Base-by-base conservation (phyloP, 176 grass and related monocot species). In the Musa itinerans region DNA sequence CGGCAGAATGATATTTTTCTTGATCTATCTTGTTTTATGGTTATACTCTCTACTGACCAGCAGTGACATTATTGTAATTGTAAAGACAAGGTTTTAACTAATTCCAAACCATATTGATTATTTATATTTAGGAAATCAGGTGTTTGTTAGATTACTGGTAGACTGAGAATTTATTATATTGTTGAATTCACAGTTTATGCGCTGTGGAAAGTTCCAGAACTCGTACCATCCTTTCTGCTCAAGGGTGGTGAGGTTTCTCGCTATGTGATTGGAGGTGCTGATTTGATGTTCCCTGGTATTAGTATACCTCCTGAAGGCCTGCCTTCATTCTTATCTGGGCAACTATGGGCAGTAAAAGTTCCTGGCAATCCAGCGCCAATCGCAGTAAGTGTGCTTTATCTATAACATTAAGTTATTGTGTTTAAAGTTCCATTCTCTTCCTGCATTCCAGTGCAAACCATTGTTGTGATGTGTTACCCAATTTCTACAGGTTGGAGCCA, bases 231-330 rank as follows among this genome's bases (percentile, higher is more conserved):
- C 74, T 98, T 98, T 85, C 85, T 84, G 10, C 95, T 98, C n/a
- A 98, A 93, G 83, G 95, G 84, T 72, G 90, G 90, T 78, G 90
- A 93, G 73, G 90, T 98, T 66, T 98, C 95, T 66, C 86, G 79
- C 29, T 91, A 76, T 53, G 55, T 98, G 71, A 82, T 98, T 79
- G 84, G 86, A 80, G 95, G 95, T 25, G 95, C 90, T 48, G 95
- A 98, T 93, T 89, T 98, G 68, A 98, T 98, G 95, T 93, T 93
- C 85, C 95, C 95, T 79, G 95, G 95, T 85, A 86, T 98, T 69
- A 85, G 76, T 29, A 72, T 93, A 85, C 83, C 84, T 54, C 80
- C 81, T 87, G 94, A 98, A 72, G 94, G 94, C 54, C 76, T 93
- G 63, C 88, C 88, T 77, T 79, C 86, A 69, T 98, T 98, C 81